A percentile compares a stretch with the other conserved stretches of the same genome.
phyloP scores from a whole-genome alignment of 2,329 filamentous ascomycete genomes.

The Elsinoe batatas region DNA sequence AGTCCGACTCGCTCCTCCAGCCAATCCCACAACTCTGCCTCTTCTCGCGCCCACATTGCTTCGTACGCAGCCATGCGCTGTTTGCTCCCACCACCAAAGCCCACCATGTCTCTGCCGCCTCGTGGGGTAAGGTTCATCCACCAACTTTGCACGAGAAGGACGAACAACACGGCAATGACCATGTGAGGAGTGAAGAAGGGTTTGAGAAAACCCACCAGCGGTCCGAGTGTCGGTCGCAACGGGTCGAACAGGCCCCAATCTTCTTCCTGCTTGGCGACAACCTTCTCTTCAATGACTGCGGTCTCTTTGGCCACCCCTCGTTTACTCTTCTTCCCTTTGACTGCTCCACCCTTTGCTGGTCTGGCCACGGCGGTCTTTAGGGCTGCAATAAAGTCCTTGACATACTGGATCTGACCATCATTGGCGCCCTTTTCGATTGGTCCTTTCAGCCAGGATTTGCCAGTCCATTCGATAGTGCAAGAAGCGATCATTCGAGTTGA shows the following conservation, averaged over 20 bases:
- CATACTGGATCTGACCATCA: slow-evolving; percentile 77
- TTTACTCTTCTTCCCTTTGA: slow-evolving; percentile 35
- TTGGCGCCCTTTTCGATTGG: slow-evolving; percentile 93
- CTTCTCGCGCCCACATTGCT: slow-evolving; percentile 81
- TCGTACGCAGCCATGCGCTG: slow-evolving; percentile 77
- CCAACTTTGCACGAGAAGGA: slow-evolving; percentile 66
- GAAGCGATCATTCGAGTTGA: slow-evolving; percentile 76
- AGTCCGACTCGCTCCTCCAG: slow-evolving; percentile 76
- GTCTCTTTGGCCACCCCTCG: slow-evolving; percentile 45
- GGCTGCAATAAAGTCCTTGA: slow-evolving; percentile 65
- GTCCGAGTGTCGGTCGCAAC: slow-evolving; percentile 57
- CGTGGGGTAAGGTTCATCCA: slow-evolving; percentile 32
- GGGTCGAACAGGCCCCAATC: slow-evolving; percentile 79
- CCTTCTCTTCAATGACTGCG: slow-evolving; percentile 31
- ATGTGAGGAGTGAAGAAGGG: slow-evolving; percentile 68
- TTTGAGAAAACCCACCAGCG: slow-evolving; percentile 57
- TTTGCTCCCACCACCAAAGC: slow-evolving; percentile 37
- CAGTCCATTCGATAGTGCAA: slow-evolving; percentile 88
- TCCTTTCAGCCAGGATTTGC: slow-evolving; percentile 98
- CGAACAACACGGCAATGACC: slow-evolving; percentile 62
- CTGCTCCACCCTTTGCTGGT: slow-evolving; percentile 40
- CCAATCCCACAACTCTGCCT: slow-evolving; percentile 88
- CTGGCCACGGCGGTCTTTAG: slow-evolving; percentile 59
- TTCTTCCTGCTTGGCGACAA: slow-evolving; percentile 24
- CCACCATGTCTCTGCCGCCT: slow-evolving; percentile 27